Conservation (phyloP, 2,329 filamentous ascomycete species). For the Aureobasidium namibiae region DNA sequence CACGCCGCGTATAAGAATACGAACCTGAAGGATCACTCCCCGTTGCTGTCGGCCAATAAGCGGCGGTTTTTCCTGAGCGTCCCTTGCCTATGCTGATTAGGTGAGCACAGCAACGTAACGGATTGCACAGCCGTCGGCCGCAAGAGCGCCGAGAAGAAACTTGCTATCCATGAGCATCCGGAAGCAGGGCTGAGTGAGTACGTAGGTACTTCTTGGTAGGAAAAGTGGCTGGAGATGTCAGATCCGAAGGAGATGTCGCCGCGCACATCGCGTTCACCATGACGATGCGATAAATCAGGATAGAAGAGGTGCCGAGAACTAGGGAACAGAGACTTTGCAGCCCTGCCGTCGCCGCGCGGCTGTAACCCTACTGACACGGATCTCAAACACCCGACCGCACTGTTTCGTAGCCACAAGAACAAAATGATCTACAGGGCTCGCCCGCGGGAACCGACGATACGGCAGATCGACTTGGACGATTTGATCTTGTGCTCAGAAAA, state of each 20-base stretch:
- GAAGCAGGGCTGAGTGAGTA: conserved; percentile 2
- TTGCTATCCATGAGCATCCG: background rate
- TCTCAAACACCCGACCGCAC: background rate
- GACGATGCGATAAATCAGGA: background rate
- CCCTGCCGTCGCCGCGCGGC: background rate
- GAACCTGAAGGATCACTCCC: background rate
- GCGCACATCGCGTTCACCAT: background rate
- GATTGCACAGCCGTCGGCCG: background rate
- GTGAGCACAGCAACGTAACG: background rate
- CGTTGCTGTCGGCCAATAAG: conserved; percentile 6
- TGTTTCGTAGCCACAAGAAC: background rate
- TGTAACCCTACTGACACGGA: background rate
- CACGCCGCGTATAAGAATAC: background rate
- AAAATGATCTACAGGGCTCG: background rate
- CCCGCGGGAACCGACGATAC: background rate
- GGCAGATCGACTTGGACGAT: background rate
- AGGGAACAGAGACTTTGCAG: background rate
- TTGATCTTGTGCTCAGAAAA: conserved; percentile 1
- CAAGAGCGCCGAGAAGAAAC: background rate
- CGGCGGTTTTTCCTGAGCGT: background rate
- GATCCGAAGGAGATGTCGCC: background rate
- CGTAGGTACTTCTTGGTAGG: background rate
- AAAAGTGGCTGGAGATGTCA: background rate
- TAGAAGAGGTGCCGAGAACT: background rate
- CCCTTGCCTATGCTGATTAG: background rate